phyloP scores from a whole-genome alignment of 1,284 basidiomycete species.

The Neolentinus lepideus region DNA sequence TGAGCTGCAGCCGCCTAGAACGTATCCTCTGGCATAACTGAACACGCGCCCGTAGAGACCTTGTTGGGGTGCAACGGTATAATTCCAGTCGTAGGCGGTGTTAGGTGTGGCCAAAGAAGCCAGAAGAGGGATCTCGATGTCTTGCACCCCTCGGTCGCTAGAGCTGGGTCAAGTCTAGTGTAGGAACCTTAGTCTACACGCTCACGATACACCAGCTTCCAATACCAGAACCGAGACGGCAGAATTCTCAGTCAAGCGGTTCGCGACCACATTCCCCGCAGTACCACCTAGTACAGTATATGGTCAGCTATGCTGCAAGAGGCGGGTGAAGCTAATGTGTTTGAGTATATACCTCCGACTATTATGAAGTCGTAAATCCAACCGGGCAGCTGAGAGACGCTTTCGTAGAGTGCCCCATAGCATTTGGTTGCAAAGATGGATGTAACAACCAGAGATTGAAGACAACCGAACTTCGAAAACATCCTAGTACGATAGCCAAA shows the following conservation, averaged over 20 bases:
- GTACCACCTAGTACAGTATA: slow-evolving; percentile 4
- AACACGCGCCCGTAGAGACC: slow-evolving; percentile 22
- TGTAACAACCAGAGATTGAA: not conserved
- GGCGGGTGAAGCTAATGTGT: not conserved
- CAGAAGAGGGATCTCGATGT: slow-evolving; percentile 14
- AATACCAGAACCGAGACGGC: slow-evolving; percentile 16
- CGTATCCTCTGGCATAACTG: slow-evolving; percentile 23
- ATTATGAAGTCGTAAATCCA: slow-evolving; percentile 1
- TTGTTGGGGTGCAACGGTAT: slow-evolving; percentile 23
- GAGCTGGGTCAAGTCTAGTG: too few relatives aligned
- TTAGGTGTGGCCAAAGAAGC: slow-evolving; percentile 10
- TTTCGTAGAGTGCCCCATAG: not conserved
- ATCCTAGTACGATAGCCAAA: too few relatives aligned
- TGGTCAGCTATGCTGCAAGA: not conserved
- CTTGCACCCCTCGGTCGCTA: not conserved
- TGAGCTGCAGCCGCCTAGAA: slow-evolving; percentile 30
- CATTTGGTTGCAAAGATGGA: not conserved
- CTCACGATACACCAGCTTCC: slow-evolving; percentile 15
- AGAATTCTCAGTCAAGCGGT: slow-evolving; percentile 15
- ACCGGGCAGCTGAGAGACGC: slow-evolving; percentile 1
- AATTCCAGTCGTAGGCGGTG: slow-evolving; percentile 24
- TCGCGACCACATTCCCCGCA: slow-evolving; percentile 18
- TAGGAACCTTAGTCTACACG: not conserved
- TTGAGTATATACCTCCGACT: slow-evolving; percentile 4
- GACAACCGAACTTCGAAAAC: not conserved